Evolutionary conservation across 768 basidiomycete genomes (phyloP), one percentile per base, ranked within the genome.

Genomic region (Nidularia sp.): DNA sequence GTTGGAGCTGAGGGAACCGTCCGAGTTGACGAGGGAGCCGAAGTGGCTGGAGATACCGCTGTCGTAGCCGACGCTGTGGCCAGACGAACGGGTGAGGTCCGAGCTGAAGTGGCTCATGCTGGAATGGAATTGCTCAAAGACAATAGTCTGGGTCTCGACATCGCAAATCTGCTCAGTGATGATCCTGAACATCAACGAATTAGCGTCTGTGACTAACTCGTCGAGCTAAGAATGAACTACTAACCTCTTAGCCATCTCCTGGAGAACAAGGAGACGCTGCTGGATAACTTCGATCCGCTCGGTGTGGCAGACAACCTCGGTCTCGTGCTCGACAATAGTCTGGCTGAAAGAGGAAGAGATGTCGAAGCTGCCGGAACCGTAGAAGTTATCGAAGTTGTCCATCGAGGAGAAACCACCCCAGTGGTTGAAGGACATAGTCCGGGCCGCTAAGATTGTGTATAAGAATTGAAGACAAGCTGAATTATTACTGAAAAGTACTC

Each of bases 121-220:
- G 15, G 68, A 60, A 53, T 67, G 66, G 68, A 71, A 74, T 59
- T 77, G 75, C 52, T 75, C 66, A 57, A 77, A 71, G 50, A 73
- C 65, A 51, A 75, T 67, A 52, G 68, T 69, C 57, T 80, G 78
- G 29, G 70, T 69, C 54, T 80, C 78, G 45, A 79, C 77, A 48
- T 78, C 75, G 58, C 78, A 80, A 49, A 77, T 69, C 46, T 72
- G 69, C 60, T 78, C 73, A 34, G 70, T 66, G 57, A 77, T 71
- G 59, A 77, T 70, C 61, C 76, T 76, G 47, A 45, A 29, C 5
- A 41, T 25, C n/a, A 12, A 1, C 34, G 10, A 3, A 34, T 35
- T 15, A 10, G 2, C 7, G 34, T 25, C 25, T 36, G 3, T 12
- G 35, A 6, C 4, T n/a, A 8, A 41, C 12, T 12, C 39, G 7